Percentiles rank a stretch among this genome's conserved stretches.
These are phyloP conservation scores for Linum usitatissimum DNA, from an alignment of 345 rosid species.

Conservation along the genomic window DNA sequence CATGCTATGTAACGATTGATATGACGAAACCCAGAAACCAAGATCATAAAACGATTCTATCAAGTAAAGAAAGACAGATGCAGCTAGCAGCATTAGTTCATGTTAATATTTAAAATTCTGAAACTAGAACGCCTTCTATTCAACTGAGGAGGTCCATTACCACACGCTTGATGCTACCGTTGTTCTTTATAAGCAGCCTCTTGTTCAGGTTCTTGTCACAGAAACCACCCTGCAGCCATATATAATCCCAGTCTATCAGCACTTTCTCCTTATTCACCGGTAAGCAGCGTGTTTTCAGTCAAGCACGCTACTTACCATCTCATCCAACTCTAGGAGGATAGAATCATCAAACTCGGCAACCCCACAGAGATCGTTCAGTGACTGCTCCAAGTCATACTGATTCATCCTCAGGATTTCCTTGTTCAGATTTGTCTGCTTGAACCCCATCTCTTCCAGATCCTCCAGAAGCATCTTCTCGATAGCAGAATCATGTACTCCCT, in stretches of 20 bases:
- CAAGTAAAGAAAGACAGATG: too few relatives aligned
- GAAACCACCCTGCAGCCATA: slow-evolving; percentile 73
- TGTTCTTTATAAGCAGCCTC: too few relatives aligned
- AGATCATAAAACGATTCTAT: too few relatives aligned
- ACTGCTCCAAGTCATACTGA: slow-evolving; percentile 60
- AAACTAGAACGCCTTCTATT: too few relatives aligned
- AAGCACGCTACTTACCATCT: slow-evolving; percentile 47
- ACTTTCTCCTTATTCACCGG: neutral
- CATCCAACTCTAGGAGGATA: slow-evolving; percentile 69
- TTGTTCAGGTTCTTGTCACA: slow-evolving; percentile 56
- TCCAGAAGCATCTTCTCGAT: slow-evolving; percentile 48
- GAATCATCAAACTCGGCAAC: slow-evolving; percentile 70
- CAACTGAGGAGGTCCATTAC: too few relatives aligned
- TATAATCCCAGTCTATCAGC: neutral
- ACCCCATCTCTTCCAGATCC: slow-evolving; percentile 91
- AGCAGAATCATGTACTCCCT: slow-evolving; percentile 12
- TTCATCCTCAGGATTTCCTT: slow-evolving; percentile 72
- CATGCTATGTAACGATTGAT: too few relatives aligned
- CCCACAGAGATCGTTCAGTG: slow-evolving; percentile 68
- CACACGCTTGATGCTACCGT: too few relatives aligned
- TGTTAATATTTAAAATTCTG: too few relatives aligned
- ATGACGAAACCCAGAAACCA: too few relatives aligned
- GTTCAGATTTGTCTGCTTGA: slow-evolving; percentile 77
- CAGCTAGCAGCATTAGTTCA: too few relatives aligned
- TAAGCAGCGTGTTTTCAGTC: neutral